These are phyloP conservation scores for Limonium bicolor DNA, from an alignment of 148 eudicot genomes.

Conservation along the genomic window DNA sequence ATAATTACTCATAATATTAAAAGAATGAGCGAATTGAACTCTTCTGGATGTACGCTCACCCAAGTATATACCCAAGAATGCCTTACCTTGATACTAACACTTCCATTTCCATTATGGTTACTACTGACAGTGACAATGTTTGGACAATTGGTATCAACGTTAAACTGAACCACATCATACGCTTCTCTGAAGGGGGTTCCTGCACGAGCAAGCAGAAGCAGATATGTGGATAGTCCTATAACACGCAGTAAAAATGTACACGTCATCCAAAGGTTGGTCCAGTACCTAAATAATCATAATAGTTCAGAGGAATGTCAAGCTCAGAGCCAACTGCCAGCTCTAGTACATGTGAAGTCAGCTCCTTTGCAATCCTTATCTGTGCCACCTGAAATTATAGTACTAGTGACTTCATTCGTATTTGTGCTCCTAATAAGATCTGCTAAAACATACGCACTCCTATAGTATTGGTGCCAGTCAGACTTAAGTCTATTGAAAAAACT, in stretches of 20 bases:
- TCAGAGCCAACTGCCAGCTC: constrained; percentile 62
- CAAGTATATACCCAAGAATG: too few relatives aligned
- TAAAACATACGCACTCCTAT: too few relatives aligned
- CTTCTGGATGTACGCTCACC: too few relatives aligned
- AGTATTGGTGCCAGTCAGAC: too few relatives aligned
- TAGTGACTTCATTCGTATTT: background rate
- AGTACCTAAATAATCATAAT: constrained; percentile 48
- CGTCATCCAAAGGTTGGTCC: background rate
- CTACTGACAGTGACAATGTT: constrained; percentile 42
- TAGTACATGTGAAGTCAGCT: constrained; percentile 18
- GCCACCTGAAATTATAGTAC: constrained; percentile 29
- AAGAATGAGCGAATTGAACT: background rate
- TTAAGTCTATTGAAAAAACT: too few relatives aligned
- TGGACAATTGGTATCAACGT: constrained; percentile 48
- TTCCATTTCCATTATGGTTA: constrained; percentile 24
- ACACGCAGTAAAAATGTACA: too few relatives aligned
- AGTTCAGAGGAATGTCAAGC: constrained; percentile 38
- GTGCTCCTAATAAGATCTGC: too few relatives aligned
- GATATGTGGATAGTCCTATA: too few relatives aligned
- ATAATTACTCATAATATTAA: constrained; percentile 6
- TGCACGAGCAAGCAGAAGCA: constrained; percentile 15
- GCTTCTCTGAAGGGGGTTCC: constrained; percentile 80
- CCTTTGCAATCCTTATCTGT: constrained; percentile 50
- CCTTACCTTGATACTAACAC: constrained; percentile 38
- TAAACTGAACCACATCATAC: constrained; percentile 24